Base-by-base conservation (phyloP, 2,329 filamentous ascomycete species). In the Aspergillus quadrilineatus region DNA sequence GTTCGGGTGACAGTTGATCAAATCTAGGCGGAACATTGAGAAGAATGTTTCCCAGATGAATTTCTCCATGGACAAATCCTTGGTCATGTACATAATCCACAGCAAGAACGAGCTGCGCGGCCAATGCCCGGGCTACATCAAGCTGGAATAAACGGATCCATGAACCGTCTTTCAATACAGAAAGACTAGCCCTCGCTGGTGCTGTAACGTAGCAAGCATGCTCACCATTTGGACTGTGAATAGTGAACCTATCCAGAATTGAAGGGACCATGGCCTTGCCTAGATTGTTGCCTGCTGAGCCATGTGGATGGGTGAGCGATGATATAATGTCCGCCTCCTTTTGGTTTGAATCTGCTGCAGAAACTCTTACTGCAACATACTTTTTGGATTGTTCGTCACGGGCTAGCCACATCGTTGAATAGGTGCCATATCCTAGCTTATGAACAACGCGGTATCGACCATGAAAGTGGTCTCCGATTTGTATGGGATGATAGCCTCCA, bases 391-490 rank as follows among this genome's bases (percentile, higher is more conserved):
- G 29, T 47, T 64, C 56, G 59, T 71, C 65, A 46, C 52, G 58
- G 36, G 66, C 64, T 36, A 72, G 60, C 69, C 66, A 68, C 10
- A 47, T 61, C 2, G 64, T 77, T 8, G 72, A 77, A 51, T 67
- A 73, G 1, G 66, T 60, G 17, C 74, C 74, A 60, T 72, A 71
- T 1, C 75, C 74, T 4, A 77, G 68, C 59, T 78, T 77, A 3
- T 75, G 69, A 6, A 76, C 61, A 12, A 77, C 60, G 12, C 69
- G 68, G 58, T 77, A 77, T 39, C 37, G 4, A 15, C 14, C 37
- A 6, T 39, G 12, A 15, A 39, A 15, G 37, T 39, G 2, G 5
- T 39, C 4, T 39, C 37, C 37, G 37, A 39, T 39, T 15, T 39
- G 12, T 2, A 39, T 14, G 14, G 5, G 37, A n/a, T 39, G 37